Evolutionary conservation across 371 early-diverging fungal species (phyloP), one percentile per base, ranked within the genome.

Genomic region (Amoeboaphelidium occidentale): DNA sequence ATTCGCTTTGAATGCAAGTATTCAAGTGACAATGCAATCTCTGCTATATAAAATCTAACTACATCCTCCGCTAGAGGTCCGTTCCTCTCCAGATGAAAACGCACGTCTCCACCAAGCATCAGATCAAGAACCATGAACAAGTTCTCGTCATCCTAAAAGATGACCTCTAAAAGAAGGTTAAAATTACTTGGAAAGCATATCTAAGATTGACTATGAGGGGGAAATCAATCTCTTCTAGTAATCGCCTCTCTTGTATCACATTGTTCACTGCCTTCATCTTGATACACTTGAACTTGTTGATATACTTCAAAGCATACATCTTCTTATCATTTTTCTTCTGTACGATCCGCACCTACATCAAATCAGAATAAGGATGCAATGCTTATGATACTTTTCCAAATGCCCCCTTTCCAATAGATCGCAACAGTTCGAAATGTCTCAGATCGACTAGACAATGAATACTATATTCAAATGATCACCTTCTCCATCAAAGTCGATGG

Each of bases 51-150:
- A 55, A 82, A 81, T 42, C 70, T 64, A 27, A 81, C 66, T 20
- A 72, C 68, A 52, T 75, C 73, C 56, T 84, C 84, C 13, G 68
- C 67, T 57, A 83, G 76, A 12, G 60, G 54, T 45, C 74, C 73
- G 27, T 60, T 68, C 21, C 73, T 63, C 28, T 78, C 78, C 23
- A 81, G 55, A 58, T 82, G 76, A 50, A 76, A 81, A 3, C 82
- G 69, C 39, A 92, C 59, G 60, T 92, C 93, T 10, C 92, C 91
- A 47, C 92, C 89, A 14, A 78, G 55, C 81, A 83, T 82, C 45
- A 83, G 65, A 57, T 85, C 84, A 52, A 84, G 65, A 25, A 81
- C 79, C 88, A 87, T 84, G 55, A 75, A 82, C 47, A 82, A 51
- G 49, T 76, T 75, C 32, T 77, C 75, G 48, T 80, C 83, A 57